Percentiles rank a stretch among this genome's conserved stretches.
These are phyloP conservation scores for Penicillium polonicum DNA, from an alignment of 2,329 filamentous ascomycete species.

Conservation along the genomic window DNA sequence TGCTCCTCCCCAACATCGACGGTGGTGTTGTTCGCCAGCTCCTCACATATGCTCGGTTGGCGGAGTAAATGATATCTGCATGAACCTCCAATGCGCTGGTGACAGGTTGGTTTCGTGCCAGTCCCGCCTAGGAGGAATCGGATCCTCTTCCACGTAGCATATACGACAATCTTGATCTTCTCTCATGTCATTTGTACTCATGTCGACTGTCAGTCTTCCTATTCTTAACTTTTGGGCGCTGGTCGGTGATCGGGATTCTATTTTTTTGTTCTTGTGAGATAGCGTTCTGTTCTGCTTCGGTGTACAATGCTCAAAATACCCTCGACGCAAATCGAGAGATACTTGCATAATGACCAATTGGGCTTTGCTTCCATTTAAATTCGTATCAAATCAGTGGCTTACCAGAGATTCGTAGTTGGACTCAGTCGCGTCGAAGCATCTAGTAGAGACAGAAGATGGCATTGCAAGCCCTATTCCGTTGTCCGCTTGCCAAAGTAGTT, in stretches of 20 bases:
- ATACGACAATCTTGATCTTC: slow-evolving; percentile 24
- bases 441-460: background rate
- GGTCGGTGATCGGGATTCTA: slow-evolving; percentile 19
- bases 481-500: background rate
- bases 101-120: background rate
- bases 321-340: slow-evolving; percentile 30
- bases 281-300: slow-evolving; percentile 21
- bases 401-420: background rate
- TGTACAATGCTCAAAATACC: slow-evolving; percentile 42
- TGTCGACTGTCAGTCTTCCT: slow-evolving; percentile 18
- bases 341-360: slow-evolving; percentile 23
- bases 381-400: background rate
- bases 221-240: slow-evolving; percentile 19
- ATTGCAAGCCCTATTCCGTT: background rate
- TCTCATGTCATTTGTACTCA: slow-evolving; percentile 30
- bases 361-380: background rate
- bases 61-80: slow-evolving; percentile 35
- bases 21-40: slow-evolving; percentile 65
- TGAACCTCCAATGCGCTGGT: background rate
- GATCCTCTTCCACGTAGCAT: slow-evolving; percentile 15
- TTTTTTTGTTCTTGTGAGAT: slow-evolving; percentile 23
- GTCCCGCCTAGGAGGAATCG: background rate
- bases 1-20: slow-evolving; percentile 66
- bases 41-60: slow-evolving; percentile 61
- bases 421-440: background rate